phyloP scores from a whole-genome alignment of 2,329 filamentous ascomycete genomes.

The Akanthomyces uredinophilus region DNA sequence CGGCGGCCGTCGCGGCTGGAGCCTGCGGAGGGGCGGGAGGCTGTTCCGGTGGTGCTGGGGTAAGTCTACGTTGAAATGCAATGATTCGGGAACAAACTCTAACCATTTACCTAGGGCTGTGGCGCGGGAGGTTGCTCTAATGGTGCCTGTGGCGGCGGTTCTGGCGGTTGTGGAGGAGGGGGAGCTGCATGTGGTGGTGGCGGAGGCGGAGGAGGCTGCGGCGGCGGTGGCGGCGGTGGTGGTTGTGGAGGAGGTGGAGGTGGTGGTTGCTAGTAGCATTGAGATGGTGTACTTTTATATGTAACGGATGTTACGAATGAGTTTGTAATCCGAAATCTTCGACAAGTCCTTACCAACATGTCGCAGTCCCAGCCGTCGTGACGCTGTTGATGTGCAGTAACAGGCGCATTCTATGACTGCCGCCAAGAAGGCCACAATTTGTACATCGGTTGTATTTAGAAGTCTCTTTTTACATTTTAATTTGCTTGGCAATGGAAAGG shows the following conservation, averaged over 20 bases:
- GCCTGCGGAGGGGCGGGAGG: constrained; percentile 37
- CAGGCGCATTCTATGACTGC: too few relatives aligned
- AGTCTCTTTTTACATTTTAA: too few relatives aligned
- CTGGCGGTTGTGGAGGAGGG: constrained; percentile 16
- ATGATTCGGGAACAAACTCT: constrained; percentile 20
- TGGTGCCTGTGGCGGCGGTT: constrained; percentile 18
- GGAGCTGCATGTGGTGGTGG: constrained; percentile 17
- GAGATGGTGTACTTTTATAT: background rate
- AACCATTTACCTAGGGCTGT: constrained; percentile 4
- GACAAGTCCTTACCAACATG: too few relatives aligned
- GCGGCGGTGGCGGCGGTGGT: constrained; percentile 15
- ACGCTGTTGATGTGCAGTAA: too few relatives aligned
- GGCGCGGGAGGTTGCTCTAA: constrained; percentile 17
- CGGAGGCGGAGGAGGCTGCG: constrained; percentile 19
- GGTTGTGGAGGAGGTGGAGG: constrained; percentile 12
- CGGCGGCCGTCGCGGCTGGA: constrained; percentile 34
- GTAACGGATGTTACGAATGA: background rate
- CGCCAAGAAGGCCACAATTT: too few relatives aligned
- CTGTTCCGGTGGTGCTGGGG: background rate
- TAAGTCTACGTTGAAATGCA: background rate
- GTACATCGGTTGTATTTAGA: too few relatives aligned
- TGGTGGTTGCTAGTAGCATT: background rate
- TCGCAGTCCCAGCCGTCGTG: too few relatives aligned
- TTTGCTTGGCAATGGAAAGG: too few relatives aligned
- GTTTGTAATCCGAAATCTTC: background rate